A percentile compares a stretch with the other conserved stretches of the same genome.
phyloP scores from a whole-genome alignment of 345 rosid species.

The Eucalyptus tenuipes region DNA sequence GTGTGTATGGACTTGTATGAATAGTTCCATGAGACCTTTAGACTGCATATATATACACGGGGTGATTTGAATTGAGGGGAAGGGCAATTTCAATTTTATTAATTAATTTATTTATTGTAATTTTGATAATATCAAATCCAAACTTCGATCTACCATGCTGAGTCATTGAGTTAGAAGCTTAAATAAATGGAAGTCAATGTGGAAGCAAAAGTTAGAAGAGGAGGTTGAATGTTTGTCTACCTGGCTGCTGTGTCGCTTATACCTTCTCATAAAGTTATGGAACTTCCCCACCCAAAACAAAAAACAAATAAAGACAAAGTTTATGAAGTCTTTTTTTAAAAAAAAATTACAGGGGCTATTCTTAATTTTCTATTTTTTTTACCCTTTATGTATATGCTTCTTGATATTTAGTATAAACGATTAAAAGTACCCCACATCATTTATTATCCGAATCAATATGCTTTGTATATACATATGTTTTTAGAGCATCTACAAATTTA shows the following conservation, averaged over 20 bases:
- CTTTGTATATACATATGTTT: neutral
- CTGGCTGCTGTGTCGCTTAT: constrained; percentile 7
- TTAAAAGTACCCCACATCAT: neutral
- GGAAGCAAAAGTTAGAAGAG: constrained; percentile 3
- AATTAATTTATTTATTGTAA: neutral
- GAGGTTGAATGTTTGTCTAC: neutral
- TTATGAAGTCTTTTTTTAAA: neutral
- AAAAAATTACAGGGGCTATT: neutral
- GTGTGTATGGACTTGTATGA: neutral
- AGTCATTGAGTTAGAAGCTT: neutral
- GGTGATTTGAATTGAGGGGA: neutral
- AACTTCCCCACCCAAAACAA: neutral
- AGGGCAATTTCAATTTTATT: too few species aligned
- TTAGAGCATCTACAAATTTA: neutral
- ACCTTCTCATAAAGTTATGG: neutral
- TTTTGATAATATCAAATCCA: neutral
- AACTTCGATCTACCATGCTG: neutral
- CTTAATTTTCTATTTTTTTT: neutral
- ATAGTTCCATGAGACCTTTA: neutral
- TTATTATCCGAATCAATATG: neutral
- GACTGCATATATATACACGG: neutral
- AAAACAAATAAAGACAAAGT: neutral
- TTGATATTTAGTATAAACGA: neutral
- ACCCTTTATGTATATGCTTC: neutral
- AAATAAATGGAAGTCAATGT: constrained; percentile 6